Base-by-base conservation (phyloP, 2,329 filamentous ascomycete species). In the Sclerotinia glacialis region DNA sequence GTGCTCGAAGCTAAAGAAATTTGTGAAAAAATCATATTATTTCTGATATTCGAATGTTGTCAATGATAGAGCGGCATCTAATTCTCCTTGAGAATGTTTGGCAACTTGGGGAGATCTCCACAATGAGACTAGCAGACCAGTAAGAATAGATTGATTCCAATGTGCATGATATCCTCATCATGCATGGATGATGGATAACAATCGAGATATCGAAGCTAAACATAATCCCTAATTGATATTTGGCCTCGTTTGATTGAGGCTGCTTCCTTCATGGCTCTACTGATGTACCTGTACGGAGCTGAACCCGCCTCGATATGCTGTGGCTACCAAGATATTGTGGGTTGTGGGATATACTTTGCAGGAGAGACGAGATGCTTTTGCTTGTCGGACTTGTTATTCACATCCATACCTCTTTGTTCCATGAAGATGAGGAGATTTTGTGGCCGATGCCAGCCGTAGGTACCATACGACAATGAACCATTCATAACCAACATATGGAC, bases 381-480 rank as follows among this genome's bases (percentile, higher is more conserved):
- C 8, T 72, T 83, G 0, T 84, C 82, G 2, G 77, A 79, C 6
- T 75, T 75, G 79, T 81, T 71, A 68, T 79, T 69, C 21, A 40
- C 2, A 40, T 5, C 37, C 37, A 16, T 50, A 14, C 18, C 40
- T 55, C 28, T 53, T 59, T 28, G 61, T 23, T 26, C 54, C 11
- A 12, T 37, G n/a, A 40, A 37, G 11, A 42, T 12, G 14, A 21
- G 11, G 23, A 50, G 37, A 14, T 31, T 31, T 34, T 7, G 50
- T 31, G 56, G 50, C 56, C 55, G 60, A 63, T 67, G 42, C 34
- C 62, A 21, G 76, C 31, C 23, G 8, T 42, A 83, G 82, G 7
- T 88, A 83, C 70, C 85, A 88, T 72, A 84, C 82, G 2, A 79
- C 87, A 60, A 80, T 81, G 69, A 84, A 83, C 66, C 85, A 88